These are phyloP conservation scores for Microbotryomycetes sp. DNA, from an alignment of 1,284 basidiomycete species.

Conservation along the genomic window DNA sequence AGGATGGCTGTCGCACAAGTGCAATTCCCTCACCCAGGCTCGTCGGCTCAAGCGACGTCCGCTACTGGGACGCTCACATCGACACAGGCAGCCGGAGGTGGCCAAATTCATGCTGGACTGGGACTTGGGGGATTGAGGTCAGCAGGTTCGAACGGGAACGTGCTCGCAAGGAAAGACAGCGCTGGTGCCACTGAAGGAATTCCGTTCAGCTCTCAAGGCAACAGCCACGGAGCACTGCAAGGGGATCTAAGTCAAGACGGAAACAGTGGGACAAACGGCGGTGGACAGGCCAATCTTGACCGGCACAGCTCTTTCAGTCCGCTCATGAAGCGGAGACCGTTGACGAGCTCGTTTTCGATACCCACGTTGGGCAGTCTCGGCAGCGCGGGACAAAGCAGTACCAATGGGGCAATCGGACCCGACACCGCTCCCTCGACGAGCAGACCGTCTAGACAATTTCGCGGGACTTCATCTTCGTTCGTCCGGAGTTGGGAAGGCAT, in stretches of 20 bases:
- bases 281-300: no score
- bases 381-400: not conserved
- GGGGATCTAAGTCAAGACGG: not conserved
- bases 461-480: constrained; percentile 22
- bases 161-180: not conserved
- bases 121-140: not conserved
- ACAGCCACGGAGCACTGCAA: not conserved
- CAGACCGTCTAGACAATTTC: constrained; percentile 17
- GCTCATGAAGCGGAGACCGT: constrained; percentile 10
- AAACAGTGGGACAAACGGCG: not conserved
- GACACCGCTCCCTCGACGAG: not conserved
- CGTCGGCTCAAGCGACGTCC: constrained; percentile 40
- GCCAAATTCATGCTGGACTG: not conserved
- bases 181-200: not conserved
- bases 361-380: constrained; percentile 1
- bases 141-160: not conserved
- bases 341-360: constrained; percentile 26
- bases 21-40: not conserved
- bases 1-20: not conserved
- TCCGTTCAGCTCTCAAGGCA: not conserved
- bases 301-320: constrained; percentile 8
- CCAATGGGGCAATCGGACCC: not conserved
- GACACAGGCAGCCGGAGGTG: no score
- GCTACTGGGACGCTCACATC: not conserved
- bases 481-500: constrained; percentile 29